A percentile compares a stretch with the other conserved stretches of the same genome.
Conservation (phyloP, 1,284 basidiomycete genomes). For the Trichosporon inkin region DNA sequence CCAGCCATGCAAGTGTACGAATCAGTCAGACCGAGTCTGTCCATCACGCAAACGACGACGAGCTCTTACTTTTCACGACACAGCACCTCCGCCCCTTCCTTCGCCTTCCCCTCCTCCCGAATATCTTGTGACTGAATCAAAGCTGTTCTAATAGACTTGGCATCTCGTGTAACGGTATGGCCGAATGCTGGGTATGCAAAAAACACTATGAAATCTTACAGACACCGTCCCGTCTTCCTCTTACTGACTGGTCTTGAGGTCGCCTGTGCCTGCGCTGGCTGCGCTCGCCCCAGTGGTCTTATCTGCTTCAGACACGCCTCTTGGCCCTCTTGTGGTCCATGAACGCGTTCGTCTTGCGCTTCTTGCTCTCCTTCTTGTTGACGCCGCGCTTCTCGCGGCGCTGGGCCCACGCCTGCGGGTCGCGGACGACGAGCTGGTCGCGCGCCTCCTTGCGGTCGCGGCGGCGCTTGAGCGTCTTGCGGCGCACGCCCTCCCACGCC, state of each 20-base stretch:
- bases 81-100: background rate
- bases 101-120: background rate
- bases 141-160: constrained; percentile 8
- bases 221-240: background rate
- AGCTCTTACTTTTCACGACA: constrained; percentile 5
- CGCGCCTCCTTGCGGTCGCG: constrained; percentile 62
- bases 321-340: constrained; percentile 17
- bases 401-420: constrained; percentile 55
- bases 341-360: constrained; percentile 59
- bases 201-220: background rate
- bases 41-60: background rate
- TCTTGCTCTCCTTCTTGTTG: constrained; percentile 74
- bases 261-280: too few relatives aligned
- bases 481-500: constrained; percentile 74
- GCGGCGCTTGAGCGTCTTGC: constrained; percentile 64
- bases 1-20: background rate
- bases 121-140: background rate
- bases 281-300: too few relatives aligned
- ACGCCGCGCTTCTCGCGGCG: constrained; percentile 73
- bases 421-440: constrained; percentile 27
- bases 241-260: too few relatives aligned
- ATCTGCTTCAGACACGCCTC: background rate
- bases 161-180: constrained; percentile 10
- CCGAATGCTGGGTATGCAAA: constrained; percentile 12
- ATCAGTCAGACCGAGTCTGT: background rate